Conservation (phyloP, 1,284 basidiomycete species). For the Ceratobasidium theobromae region DNA sequence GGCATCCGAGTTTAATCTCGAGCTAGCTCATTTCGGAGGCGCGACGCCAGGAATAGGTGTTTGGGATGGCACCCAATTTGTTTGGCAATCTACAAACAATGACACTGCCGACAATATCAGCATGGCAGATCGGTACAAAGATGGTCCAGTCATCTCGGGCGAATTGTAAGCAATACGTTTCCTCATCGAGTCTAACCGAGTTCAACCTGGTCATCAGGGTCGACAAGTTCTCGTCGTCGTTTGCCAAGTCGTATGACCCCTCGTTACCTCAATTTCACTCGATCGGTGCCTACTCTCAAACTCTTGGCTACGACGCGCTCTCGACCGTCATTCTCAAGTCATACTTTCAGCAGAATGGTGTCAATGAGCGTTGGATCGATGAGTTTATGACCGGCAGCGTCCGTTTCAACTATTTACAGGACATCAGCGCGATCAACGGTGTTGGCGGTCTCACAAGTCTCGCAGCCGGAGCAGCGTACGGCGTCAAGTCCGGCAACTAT, state of each 20-base stretch:
- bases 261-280: conserved; percentile 40
- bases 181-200: neutral
- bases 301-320: conserved; percentile 58
- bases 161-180: conserved; percentile 52
- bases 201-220: conserved; percentile 60
- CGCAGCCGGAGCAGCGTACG: conserved; percentile 67
- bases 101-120: conserved; percentile 7
- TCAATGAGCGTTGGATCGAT: conserved; percentile 61
- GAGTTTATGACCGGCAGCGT: conserved; percentile 86
- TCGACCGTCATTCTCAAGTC: conserved; percentile 58
- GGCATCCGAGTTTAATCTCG: conserved; percentile 75
- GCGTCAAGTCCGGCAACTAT: conserved; percentile 81
- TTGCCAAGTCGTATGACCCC: conserved; percentile 13
- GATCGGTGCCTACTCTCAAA: conserved; percentile 55
- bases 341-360: conserved; percentile 60
- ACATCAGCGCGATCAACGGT: conserved; percentile 75
- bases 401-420: conserved; percentile 85
- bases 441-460: conserved; percentile 75
- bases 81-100: conserved; percentile 40
- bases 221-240: conserved; percentile 47
- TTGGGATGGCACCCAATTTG: conserved; percentile 81
- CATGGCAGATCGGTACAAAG: conserved; percentile 21
- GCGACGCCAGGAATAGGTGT: conserved; percentile 61
- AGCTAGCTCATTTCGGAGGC: conserved; percentile 56
- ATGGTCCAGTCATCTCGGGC: conserved; percentile 38